Conservation (phyloP, 2,329 filamentous ascomycete species). For the Fusarium sacchari region DNA sequence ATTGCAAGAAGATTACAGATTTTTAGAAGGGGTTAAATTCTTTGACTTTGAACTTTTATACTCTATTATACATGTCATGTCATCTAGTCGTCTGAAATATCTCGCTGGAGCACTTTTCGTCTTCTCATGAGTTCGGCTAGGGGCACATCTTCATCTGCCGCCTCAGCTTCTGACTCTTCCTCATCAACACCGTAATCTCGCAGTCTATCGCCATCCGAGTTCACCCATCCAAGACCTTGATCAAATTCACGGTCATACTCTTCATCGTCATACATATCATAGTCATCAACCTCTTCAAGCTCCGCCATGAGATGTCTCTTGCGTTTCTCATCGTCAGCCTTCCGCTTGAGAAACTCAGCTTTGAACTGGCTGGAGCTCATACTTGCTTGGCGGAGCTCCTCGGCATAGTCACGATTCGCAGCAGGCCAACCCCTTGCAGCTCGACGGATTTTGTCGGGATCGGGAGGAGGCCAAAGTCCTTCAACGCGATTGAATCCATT, state of each 20-base stretch:
- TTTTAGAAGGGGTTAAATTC: conserved; percentile 31
- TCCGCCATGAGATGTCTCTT: conserved; percentile 57
- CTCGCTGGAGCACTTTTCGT: conserved; percentile 54
- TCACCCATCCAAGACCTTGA: conserved; percentile 70
- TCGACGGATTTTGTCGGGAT: conserved; percentile 68
- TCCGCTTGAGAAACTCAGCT: conserved; percentile 60
- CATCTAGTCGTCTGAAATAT: conserved; percentile 46
- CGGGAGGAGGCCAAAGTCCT: conserved; percentile 70
- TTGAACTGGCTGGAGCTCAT: conserved; percentile 56
- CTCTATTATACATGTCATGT: conserved; percentile 32
- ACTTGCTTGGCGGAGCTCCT: conserved; percentile 49
- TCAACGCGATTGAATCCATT: conserved; percentile 78
- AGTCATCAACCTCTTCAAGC: conserved; percentile 67
- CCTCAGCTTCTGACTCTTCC: conserved; percentile 59
- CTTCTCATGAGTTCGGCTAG: conserved; percentile 73
- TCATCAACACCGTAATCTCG: conserved; percentile 84
- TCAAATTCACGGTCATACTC: conserved; percentile 56
- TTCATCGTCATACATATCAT: conserved; percentile 66
- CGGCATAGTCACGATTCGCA: conserved; percentile 49
- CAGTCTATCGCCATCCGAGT: conserved; percentile 78
- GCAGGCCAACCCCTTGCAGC: conserved; percentile 53
- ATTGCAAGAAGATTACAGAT: conserved; percentile 22
- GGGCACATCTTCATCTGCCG: conserved; percentile 69
- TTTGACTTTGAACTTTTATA: conserved; percentile 17
- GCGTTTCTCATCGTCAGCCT: conserved; percentile 58